Percentiles rank a stretch among this genome's conserved stretches.
phyloP scores from a whole-genome alignment of 2,329 filamentous ascomycete genomes.

The Xylaria polymorpha region DNA sequence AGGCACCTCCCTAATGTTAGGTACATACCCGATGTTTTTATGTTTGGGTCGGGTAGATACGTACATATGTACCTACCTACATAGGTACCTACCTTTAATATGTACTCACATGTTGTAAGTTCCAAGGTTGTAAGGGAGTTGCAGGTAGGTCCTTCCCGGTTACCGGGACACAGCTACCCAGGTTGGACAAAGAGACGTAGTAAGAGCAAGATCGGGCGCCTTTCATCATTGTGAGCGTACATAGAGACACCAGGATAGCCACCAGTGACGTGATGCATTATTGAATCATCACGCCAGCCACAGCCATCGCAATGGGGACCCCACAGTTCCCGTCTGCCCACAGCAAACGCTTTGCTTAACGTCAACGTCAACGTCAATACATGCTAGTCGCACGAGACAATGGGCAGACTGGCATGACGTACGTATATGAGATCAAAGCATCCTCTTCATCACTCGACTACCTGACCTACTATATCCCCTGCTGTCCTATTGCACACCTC shows the following conservation, averaged over 20 bases:
- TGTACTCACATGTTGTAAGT: no score
- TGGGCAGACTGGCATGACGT: constrained; percentile 33
- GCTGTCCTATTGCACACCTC: neutral
- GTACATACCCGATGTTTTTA: no score
- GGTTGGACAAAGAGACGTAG: neutral
- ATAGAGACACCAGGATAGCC: constrained; percentile 6
- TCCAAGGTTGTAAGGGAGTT: no score
- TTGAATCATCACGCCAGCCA: constrained; percentile 41
- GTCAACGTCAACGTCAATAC: neutral
- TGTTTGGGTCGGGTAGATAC: no score
- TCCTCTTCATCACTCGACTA: constrained; percentile 9
- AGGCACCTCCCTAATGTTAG: no score
- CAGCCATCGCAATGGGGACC: constrained; percentile 24
- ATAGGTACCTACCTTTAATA: no score
- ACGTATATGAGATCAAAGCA: constrained; percentile 39
- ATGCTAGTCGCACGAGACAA: neutral
- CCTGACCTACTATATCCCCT: neutral
- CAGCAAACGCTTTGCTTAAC: constrained; percentile 9
- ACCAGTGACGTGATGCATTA: constrained; percentile 51
- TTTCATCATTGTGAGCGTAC: constrained; percentile 30
- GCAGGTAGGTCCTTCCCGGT: constrained; percentile 29
- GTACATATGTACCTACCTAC: no score
- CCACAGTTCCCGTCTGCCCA: neutral
- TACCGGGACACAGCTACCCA: constrained; percentile 20
- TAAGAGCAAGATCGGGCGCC: neutral